phyloP scores from a whole-genome alignment of 1,284 basidiomycete species.

The Naganishia sp. region DNA sequence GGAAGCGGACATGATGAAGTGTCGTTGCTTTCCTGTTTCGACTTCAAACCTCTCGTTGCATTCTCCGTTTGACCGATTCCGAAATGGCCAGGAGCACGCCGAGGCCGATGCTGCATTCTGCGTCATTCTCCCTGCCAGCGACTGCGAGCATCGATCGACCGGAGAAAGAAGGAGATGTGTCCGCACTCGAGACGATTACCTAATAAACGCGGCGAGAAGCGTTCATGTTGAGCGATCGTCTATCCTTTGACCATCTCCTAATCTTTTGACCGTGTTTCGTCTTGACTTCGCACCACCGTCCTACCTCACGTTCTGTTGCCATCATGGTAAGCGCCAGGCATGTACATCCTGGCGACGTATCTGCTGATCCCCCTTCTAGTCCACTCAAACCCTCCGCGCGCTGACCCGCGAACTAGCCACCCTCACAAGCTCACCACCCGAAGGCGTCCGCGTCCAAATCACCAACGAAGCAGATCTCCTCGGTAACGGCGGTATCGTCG shows the following conservation, averaged over 20 bases:
- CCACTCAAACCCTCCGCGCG: conserved; percentile 51
- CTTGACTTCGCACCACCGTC: background rate
- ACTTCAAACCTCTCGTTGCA: background rate
- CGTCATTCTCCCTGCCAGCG: no score
- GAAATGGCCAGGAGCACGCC: no score
- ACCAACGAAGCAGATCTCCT: conserved; percentile 69
- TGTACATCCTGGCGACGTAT: background rate
- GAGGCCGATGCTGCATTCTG: no score
- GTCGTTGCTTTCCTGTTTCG: background rate
- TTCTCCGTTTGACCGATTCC: no score
- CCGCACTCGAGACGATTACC: background rate
- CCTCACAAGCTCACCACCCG: conserved; percentile 75
- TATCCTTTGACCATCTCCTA: conserved; percentile 1
- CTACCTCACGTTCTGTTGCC: background rate
- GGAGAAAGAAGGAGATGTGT: background rate
- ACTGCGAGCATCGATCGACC: background rate
- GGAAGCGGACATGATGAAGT: background rate
- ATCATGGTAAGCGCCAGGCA: background rate
- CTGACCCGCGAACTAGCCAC: conserved; percentile 79
- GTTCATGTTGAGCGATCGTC: conserved; percentile 20
- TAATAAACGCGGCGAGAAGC: background rate
- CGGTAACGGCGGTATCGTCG: conserved; percentile 43
- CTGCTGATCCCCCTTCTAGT: background rate
- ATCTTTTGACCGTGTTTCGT: background rate
- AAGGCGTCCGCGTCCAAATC: conserved; percentile 80